Base-by-base conservation (phyloP, 164 flowering plant genomes). In the Nymphaea colorata region DNA sequence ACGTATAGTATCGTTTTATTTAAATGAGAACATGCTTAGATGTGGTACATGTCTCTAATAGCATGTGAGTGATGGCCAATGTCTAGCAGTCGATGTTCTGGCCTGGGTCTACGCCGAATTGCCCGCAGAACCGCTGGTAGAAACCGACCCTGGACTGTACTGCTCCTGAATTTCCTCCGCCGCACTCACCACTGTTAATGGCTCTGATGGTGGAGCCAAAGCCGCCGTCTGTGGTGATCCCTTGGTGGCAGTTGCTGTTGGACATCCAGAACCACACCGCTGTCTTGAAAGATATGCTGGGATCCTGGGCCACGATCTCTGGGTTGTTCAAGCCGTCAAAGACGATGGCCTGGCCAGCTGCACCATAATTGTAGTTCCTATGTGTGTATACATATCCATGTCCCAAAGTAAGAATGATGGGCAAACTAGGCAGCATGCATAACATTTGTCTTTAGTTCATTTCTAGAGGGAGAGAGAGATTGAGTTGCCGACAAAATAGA, bases 241-340 rank as follows among this genome's bases (percentile, higher is more conserved):
- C 41, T 11, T 6, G 12, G 53, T 65, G 67, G 36, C 36, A 25
- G 36, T 25, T 25, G 67, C n/a, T 11, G 18, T 65, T 44, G 0
- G 73, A 64, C 78, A 76, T 76, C 78, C 78, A 76, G 70, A 61
- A 76, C 78, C 78, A 76, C 42, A 72, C 25, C 10, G 78, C 75
- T 10, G 70, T 72, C 65, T 66, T 69, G 70, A 72, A 75, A 11
- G 78, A 65, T 45, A 69, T 66, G 3, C 64, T 60, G 25, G 75
- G 53, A 55, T 76, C 69, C 12, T 42, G 62, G 42, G 67, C 68
- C 15, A 76, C 76, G 6, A 67, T 59, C 16, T 76, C 75, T 11
- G 76, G 73, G 43, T 72, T 69, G 53, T 47, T 72, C 41, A 76
- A 4, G 4, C 73, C 61, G 65, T 76, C 70, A 17, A 36, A 61